Conservation (phyloP, 2,329 filamentous ascomycete species). For the Sclerotiophoma versabilis region DNA sequence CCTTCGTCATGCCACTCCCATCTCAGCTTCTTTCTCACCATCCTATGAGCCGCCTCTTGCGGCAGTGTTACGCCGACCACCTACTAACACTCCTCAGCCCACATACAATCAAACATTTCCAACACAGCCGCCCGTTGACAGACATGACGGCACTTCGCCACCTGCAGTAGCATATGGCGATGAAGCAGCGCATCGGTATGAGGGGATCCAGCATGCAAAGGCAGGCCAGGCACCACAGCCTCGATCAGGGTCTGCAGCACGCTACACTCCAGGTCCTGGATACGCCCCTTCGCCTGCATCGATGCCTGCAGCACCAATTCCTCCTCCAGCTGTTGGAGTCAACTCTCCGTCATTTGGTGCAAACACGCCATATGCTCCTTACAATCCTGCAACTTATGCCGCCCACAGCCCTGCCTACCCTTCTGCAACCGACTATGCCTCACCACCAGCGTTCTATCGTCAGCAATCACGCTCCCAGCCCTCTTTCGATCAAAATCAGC, state of each 20-base stretch:
- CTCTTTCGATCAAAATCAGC: slow-evolving; percentile 25
- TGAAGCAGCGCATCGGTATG: slow-evolving; percentile 14
- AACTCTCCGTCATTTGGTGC: slow-evolving; percentile 16
- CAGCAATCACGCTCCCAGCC: slow-evolving; percentile 47
- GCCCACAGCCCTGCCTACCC: slow-evolving; percentile 27
- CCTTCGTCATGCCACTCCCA: slow-evolving; percentile 39
- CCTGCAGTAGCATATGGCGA: slow-evolving; percentile 16
- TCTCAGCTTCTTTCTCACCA: slow-evolving; percentile 41
- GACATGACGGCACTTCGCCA: slow-evolving; percentile 8
- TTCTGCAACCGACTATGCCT: slow-evolving; percentile 32
- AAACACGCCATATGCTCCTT: slow-evolving; percentile 31
- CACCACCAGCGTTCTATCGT: slow-evolving; percentile 45
- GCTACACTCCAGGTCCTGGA: slow-evolving; percentile 42
- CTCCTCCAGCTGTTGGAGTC: slow-evolving; percentile 33
- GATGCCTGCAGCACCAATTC: slow-evolving; percentile 25
- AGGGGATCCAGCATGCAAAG: slow-evolving; percentile 15
- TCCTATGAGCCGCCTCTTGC: slow-evolving; percentile 49
- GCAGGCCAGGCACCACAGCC: slow-evolving; percentile 10
- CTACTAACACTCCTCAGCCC: slow-evolving; percentile 45
- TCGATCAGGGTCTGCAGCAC: slow-evolving; percentile 33
- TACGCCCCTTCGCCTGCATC: slow-evolving; percentile 42
- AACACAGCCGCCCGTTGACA: slow-evolving; percentile 2
- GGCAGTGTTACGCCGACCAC: slow-evolving; percentile 37
- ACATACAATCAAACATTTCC: slow-evolving; percentile 19
- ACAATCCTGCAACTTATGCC: slow-evolving; percentile 43